Percentiles rank a stretch among this genome's conserved stretches.
These are phyloP conservation scores for Candida xyloterini DNA, from an alignment of 805 yeast genomes.

Conservation along the genomic window DNA sequence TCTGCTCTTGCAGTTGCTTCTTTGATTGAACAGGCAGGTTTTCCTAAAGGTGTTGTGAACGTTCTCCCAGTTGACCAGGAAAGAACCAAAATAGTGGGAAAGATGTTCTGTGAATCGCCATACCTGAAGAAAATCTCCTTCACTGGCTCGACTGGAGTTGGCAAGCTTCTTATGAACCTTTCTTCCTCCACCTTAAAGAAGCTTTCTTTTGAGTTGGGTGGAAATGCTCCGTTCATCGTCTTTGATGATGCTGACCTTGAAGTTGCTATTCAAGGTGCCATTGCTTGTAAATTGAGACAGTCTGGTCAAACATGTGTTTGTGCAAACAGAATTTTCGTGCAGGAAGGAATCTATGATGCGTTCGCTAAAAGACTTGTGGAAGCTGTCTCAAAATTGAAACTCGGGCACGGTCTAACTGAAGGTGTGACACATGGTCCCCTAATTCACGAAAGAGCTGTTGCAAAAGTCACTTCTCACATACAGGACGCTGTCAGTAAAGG, in stretches of 20 bases:
- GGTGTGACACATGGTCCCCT: slow-evolving; percentile 75
- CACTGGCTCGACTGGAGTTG: slow-evolving; percentile 77
- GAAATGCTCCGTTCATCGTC: slow-evolving; percentile 76
- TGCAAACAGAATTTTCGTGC: slow-evolving; percentile 70
- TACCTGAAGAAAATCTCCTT: slow-evolving; percentile 65
- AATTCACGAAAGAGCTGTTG: slow-evolving; percentile 59
- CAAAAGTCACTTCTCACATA: slow-evolving; percentile 59
- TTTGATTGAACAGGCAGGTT: slow-evolving; percentile 62
- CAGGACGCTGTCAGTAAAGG: slow-evolving; percentile 65
- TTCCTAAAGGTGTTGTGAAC: slow-evolving; percentile 68
- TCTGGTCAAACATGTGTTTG: slow-evolving; percentile 83
- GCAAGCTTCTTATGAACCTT: slow-evolving; percentile 63
- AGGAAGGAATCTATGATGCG: slow-evolving; percentile 59
- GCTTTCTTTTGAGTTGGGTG: slow-evolving; percentile 72
- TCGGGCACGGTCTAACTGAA: slow-evolving; percentile 62
- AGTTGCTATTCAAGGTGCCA: slow-evolving; percentile 61
- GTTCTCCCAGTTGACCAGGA: slow-evolving; percentile 49
- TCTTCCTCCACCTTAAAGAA: slow-evolving; percentile 63
- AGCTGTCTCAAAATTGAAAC: slow-evolving; percentile 41
- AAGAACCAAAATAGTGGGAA: slow-evolving; percentile 48
- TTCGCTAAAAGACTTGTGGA: slow-evolving; percentile 49
- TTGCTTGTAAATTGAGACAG: slow-evolving; percentile 68
- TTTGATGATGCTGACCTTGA: slow-evolving; percentile 72
- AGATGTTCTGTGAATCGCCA: slow-evolving; percentile 53
- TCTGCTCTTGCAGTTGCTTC: slow-evolving; percentile 66